Conservation (phyloP, 1,139 yeast genomes). For the Hansenula anomala region DNA sequence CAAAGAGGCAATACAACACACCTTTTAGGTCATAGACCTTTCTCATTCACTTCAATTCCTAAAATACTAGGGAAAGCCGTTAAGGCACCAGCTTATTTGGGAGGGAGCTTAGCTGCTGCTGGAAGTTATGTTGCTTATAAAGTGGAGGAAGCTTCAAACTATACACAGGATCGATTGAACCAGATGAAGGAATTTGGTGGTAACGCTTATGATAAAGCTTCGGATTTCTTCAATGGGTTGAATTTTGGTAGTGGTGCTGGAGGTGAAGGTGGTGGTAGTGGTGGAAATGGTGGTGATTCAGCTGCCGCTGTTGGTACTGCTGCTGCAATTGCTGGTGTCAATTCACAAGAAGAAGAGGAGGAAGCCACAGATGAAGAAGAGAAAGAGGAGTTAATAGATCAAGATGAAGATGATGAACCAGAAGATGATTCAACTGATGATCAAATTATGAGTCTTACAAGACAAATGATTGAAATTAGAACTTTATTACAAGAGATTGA, state of each 20-base stretch:
- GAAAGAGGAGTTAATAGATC: slow-evolving; percentile 32
- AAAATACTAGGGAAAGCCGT: slow-evolving; percentile 52
- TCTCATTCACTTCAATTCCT: slow-evolving; percentile 36
- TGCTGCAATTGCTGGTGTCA: slow-evolving; percentile 30
- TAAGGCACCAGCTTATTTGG: slow-evolving; percentile 72
- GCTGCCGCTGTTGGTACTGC: slow-evolving; percentile 34
- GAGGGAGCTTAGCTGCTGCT: slow-evolving; percentile 92
- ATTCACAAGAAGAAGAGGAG: slow-evolving; percentile 25
- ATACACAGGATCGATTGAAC: slow-evolving; percentile 60
- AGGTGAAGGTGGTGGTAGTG: slow-evolving; percentile 24
- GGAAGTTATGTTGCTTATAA: slow-evolving; percentile 90
- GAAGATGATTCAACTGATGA: slow-evolving; percentile 56
- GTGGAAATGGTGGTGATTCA: slow-evolving; percentile 25
- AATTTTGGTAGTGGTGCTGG: slow-evolving; percentile 22
- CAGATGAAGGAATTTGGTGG: slow-evolving; percentile 54
- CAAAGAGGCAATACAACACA: not conserved
- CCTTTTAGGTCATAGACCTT: too few species aligned
- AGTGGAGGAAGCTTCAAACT: slow-evolving; percentile 78
- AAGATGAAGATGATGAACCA: slow-evolving; percentile 32
- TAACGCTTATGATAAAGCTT: slow-evolving; percentile 24
- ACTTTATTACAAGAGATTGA: slow-evolving; percentile 73
- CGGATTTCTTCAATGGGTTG: slow-evolving; percentile 18
- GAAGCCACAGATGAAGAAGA: slow-evolving; percentile 18
- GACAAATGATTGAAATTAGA: slow-evolving; percentile 95
- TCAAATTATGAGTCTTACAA: slow-evolving; percentile 80